These are phyloP conservation scores for Hyaloscypha finlandica DNA, from an alignment of 495 filamentous ascomycete species.

Conservation along the genomic window DNA sequence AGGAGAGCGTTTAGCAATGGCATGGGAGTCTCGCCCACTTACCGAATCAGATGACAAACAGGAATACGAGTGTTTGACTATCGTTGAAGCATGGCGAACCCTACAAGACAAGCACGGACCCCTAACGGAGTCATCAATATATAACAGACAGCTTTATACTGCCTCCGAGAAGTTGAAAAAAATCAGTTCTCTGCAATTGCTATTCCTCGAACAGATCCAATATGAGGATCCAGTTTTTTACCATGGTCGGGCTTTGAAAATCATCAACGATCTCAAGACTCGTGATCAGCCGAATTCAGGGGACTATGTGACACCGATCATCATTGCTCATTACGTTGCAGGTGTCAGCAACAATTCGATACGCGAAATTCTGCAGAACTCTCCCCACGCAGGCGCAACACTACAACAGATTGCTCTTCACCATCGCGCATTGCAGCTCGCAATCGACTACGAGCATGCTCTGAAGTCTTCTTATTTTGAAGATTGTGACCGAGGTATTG, in stretches of 20 bases:
- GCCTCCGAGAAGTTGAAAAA: constrained; percentile 44
- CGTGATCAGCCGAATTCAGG: constrained; percentile 23
- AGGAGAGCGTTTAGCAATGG: constrained; percentile 46
- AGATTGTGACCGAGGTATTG: constrained; percentile 29
- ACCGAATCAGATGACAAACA: constrained; percentile 35
- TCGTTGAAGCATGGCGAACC: constrained; percentile 42
- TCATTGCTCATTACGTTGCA: constrained; percentile 44
- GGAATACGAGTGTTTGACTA: constrained; percentile 38
- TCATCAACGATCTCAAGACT: constrained; percentile 39
- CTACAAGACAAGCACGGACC: constrained; percentile 38
- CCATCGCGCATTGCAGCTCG: constrained; percentile 51
- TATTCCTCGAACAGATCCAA: constrained; percentile 46
- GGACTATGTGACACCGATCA: constrained; percentile 23
- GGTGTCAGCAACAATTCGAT: constrained; percentile 44
- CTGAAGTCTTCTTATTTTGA: constrained; percentile 44
- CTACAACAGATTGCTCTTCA: constrained; percentile 24
- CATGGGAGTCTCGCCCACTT: constrained; percentile 45
- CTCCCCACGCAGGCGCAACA: constrained; percentile 37
- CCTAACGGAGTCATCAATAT: constrained; percentile 42
- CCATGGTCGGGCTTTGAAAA: constrained; percentile 38
- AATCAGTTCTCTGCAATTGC: constrained; percentile 48
- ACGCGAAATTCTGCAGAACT: constrained; percentile 37
- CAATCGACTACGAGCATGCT: constrained; percentile 47
- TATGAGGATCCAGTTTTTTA: constrained; percentile 49
- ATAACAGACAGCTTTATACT: constrained; percentile 48